Conservation (phyloP, 164 flowering plant genomes). For the Sedum album region DNA sequence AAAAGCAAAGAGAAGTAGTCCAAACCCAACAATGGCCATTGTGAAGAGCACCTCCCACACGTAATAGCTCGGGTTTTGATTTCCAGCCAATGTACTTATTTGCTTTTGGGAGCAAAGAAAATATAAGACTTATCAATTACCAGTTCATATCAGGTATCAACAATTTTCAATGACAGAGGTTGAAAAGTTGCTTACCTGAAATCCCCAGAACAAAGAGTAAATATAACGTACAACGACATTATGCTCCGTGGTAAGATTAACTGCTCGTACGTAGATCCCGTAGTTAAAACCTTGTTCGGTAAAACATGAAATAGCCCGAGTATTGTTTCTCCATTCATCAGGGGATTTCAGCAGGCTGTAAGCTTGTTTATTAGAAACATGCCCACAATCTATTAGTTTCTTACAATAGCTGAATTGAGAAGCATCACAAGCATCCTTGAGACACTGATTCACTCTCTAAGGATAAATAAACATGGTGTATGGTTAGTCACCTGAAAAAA, state of each 20-base stretch:
- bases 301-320: constrained; percentile 40
- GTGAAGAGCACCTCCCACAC: constrained; percentile 85
- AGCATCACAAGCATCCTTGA: constrained; percentile 49
- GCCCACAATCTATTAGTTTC: constrained; percentile 63
- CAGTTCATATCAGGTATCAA: background rate
- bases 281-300: constrained; percentile 25
- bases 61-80: constrained; percentile 70
- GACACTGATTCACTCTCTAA: constrained; percentile 86
- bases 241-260: constrained; percentile 37
- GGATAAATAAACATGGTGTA: background rate
- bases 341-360: constrained; percentile 3
- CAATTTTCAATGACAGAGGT: background rate
- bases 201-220: constrained; percentile 88
- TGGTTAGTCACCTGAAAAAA: background rate
- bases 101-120: constrained; percentile 32
- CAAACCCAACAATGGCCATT: constrained; percentile 68
- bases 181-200: constrained; percentile 49
- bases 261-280: constrained; percentile 65
- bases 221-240: constrained; percentile 44
- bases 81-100: constrained; percentile 87
- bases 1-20: constrained; percentile 83
- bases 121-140: background rate
- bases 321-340: constrained; percentile 28
- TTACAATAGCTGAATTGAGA: constrained; percentile 19
- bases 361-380: constrained; percentile 15